These are phyloP conservation scores for Lepidium sativum DNA, from an alignment of 345 rosid species.

Conservation along the genomic window DNA sequence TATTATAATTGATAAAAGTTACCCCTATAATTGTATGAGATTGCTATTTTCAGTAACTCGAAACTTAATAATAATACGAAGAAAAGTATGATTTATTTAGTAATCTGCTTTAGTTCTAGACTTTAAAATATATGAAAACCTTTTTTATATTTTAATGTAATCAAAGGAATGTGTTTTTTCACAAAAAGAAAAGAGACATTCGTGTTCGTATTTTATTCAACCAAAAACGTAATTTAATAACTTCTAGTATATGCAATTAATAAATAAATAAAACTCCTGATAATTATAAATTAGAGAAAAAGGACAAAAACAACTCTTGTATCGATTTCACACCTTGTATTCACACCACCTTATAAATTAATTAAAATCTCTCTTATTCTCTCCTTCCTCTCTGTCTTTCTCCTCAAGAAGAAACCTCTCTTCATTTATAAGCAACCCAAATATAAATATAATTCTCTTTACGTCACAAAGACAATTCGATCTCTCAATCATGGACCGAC, in stretches of 20 bases:
- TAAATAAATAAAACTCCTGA: too few relatives aligned
- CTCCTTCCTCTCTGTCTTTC: conserved; percentile 12
- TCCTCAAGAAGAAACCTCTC: conserved; percentile 12
- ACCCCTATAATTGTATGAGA: background rate
- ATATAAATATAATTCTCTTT: background rate
- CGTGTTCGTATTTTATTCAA: conserved; percentile 4
- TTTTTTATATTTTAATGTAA: background rate
- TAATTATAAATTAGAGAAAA: background rate
- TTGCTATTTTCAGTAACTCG: background rate
- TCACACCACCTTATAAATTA: conserved; percentile 52
- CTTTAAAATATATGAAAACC: background rate
- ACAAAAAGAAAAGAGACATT: background rate
- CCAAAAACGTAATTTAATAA: background rate
- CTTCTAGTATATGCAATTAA: background rate
- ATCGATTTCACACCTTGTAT: conserved; percentile 52
- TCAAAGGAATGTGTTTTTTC: conserved; percentile 12
- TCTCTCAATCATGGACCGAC: conserved; percentile 41
- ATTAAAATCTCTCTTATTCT: conserved; percentile 18
- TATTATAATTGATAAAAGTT: too few relatives aligned
- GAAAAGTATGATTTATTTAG: background rate
- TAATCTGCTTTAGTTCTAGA: background rate
- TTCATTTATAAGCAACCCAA: conserved; percentile 12
- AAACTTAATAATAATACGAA: background rate
- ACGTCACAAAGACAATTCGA: conserved; percentile 9
- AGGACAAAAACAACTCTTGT: conserved; percentile 11